phyloP scores from a whole-genome alignment of 2,329 filamentous ascomycete genomes.

The Rhynchosporium agropyri region DNA sequence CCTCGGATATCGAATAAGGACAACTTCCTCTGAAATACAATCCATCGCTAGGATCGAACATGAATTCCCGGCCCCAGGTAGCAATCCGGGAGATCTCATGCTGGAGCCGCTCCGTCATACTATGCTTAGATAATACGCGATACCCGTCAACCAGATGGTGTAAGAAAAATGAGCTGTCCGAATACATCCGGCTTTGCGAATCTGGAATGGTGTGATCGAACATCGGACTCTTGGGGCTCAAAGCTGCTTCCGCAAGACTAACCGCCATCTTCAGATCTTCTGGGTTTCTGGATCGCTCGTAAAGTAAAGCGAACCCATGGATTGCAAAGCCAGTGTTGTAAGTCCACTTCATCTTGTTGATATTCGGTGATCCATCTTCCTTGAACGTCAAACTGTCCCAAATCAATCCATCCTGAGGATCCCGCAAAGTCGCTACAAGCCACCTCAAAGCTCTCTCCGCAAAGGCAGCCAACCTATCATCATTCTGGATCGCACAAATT shows the following conservation, averaged over 20 bases:
- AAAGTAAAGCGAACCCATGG: constrained; percentile 29
- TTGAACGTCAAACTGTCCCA: constrained; percentile 29
- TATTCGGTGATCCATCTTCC: constrained; percentile 23
- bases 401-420: constrained; percentile 31
- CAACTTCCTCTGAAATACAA: constrained; percentile 31
- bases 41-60: constrained; percentile 27
- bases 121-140: constrained; percentile 23
- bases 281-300: constrained; percentile 17
- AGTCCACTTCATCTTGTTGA: constrained; percentile 33
- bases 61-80: constrained; percentile 30
- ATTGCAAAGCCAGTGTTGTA: constrained; percentile 34
- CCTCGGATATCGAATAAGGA: constrained; percentile 30
- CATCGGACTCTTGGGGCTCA: constrained; percentile 21
- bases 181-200: constrained; percentile 25
- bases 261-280: constrained; percentile 24
- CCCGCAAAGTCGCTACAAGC: constrained; percentile 23
- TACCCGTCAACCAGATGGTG: constrained; percentile 34
- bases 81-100: constrained; percentile 26
- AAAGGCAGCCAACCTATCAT: constrained; percentile 21
- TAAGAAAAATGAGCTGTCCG: constrained; percentile 33
- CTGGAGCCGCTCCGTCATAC: constrained; percentile 12
- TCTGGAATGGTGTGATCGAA: constrained; percentile 27
- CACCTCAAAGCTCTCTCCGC: constrained; percentile 24
- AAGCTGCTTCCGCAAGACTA: constrained; percentile 28
- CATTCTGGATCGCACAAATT: constrained; percentile 23